Evolutionary conservation across 306 rosid species (phyloP).

Genomic region (Ormosia semicastrata): DNA sequence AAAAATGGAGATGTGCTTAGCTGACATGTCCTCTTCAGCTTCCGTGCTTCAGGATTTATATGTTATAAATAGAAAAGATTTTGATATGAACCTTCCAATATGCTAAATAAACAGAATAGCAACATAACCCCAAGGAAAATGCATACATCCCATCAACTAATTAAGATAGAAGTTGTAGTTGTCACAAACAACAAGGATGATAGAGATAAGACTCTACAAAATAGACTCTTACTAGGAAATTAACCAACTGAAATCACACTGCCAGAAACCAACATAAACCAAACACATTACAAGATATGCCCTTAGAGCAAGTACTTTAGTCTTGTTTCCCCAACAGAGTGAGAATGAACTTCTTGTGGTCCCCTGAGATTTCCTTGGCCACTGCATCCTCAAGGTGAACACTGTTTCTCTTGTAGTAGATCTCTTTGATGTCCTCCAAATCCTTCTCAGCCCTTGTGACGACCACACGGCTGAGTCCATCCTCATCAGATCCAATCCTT

Average conservation of each 20-base stretch:
- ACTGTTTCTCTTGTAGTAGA: conserved; percentile 80
- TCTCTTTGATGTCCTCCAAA: conserved; percentile 63
- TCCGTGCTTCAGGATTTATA: too few species aligned
- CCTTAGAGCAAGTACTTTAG: conserved; percentile 3
- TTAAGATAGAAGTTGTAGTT: conserved; percentile 16
- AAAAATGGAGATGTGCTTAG: too few species aligned
- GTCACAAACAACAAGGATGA: background rate
- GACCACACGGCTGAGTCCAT: conserved; percentile 64
- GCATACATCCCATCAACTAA: background rate
- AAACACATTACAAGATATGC: background rate
- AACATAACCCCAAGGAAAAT: background rate
- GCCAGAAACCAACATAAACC: background rate
- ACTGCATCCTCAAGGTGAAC: conserved; percentile 65
- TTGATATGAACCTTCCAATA: background rate
- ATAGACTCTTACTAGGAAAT: background rate
- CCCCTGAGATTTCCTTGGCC: conserved; percentile 67
- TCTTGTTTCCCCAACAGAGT: conserved; percentile 65
- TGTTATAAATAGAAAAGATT: too few species aligned
- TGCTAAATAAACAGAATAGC: background rate
- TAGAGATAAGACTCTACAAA: background rate
- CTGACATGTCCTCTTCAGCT: too few species aligned
- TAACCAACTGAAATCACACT: background rate
- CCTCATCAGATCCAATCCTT: conserved; percentile 64
- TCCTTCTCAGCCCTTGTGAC: conserved; percentile 91
- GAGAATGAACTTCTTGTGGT: conserved; percentile 77